Evolutionary conservation across 2,329 filamentous ascomycete species (phyloP), one percentile per base, ranked within the genome.

Genomic region (Cladosporium sp.): DNA sequence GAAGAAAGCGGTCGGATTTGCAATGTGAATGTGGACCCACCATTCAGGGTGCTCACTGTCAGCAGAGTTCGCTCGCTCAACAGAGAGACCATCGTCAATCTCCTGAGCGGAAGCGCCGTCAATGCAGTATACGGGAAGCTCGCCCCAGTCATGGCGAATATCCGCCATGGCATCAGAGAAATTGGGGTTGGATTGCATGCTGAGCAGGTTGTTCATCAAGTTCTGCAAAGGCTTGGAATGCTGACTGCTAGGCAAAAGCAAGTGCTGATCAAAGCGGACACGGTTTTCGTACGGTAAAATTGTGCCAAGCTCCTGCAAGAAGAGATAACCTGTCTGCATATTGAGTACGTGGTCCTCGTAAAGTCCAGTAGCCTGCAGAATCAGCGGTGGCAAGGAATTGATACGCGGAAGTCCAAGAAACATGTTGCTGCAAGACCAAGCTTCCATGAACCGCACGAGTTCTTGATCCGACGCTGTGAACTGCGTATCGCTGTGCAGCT

Each of bases 21-120:
- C 91, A 50, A 91, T 85, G 75, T 95, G 91, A 35, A 92, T 78
- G 72, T 93, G 91, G 33, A 94, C 80, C 91, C 91, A 95, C 72
- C 86, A 87, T 69, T 90, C 82, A n/a, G 69, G 73, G 28, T 67
- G 67, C 28, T 60, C 82, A 74, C 23, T 82, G 49, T 71, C 67
- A 2, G 61, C 33, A 33, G 66, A 70, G 2, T 66, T 66, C 26
- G 69, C 72, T 67, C 77, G 77, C 73, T 92, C 88, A 8, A 95
- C 73, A 0, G 91, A 94, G 10, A 96, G 78, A 1, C 89, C 91
- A 73, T 96, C 91, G 70, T 96, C 91, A 66, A 95, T 90, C 70
- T 94, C 88, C 31, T 84, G 80, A 0, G 92, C 90, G 40, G 78
- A 79, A 23, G 83, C 81, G 31, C 85, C 83, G 72, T 96, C 91